Conservation (phyloP, 495 filamentous ascomycete species). For the Xylaria intraflava region DNA sequence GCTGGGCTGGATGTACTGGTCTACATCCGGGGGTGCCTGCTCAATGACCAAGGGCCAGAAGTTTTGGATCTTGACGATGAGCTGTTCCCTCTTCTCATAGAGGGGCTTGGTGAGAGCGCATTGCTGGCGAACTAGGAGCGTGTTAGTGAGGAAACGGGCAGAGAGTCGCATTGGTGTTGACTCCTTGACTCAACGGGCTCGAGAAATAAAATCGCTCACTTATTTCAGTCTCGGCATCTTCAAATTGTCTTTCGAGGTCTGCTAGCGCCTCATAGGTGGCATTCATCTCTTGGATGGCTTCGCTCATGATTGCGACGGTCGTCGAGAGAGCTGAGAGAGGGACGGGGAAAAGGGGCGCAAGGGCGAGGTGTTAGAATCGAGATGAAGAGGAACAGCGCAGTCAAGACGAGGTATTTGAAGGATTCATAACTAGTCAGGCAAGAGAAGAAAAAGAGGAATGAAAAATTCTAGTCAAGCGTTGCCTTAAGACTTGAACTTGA, state of each 20-base stretch:
- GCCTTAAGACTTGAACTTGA: too few species aligned
- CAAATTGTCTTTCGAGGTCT: slow-evolving; percentile 63
- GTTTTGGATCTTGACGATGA: slow-evolving; percentile 61
- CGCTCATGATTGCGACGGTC: slow-evolving; percentile 29
- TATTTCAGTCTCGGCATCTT: slow-evolving; percentile 61
- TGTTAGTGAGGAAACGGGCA: slow-evolving; percentile 8
- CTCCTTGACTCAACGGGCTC: not conserved
- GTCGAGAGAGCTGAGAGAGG: not conserved
- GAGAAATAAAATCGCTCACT: slow-evolving; percentile 40
- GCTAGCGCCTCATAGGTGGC: slow-evolving; percentile 52
- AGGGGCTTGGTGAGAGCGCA: slow-evolving; percentile 48
- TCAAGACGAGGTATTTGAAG: too few species aligned
- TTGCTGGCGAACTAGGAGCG: slow-evolving; percentile 50
- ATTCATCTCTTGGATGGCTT: slow-evolving; percentile 33
- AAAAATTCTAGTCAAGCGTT: not conserved
- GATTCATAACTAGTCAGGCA: not conserved
- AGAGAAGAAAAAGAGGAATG: not conserved
- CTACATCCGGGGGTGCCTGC: slow-evolving; percentile 73
- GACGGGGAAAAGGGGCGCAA: not conserved
- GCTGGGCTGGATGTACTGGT: slow-evolving; percentile 71
- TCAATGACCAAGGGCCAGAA: slow-evolving; percentile 90
- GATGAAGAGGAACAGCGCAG: not conserved
- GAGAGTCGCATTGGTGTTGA: not conserved
- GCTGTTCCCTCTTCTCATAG: slow-evolving; percentile 63
- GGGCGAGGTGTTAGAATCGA: not conserved